These are phyloP conservation scores for Colletotrichum magnum DNA, from an alignment of 2,329 filamentous ascomycete species.

Conservation along the genomic window DNA sequence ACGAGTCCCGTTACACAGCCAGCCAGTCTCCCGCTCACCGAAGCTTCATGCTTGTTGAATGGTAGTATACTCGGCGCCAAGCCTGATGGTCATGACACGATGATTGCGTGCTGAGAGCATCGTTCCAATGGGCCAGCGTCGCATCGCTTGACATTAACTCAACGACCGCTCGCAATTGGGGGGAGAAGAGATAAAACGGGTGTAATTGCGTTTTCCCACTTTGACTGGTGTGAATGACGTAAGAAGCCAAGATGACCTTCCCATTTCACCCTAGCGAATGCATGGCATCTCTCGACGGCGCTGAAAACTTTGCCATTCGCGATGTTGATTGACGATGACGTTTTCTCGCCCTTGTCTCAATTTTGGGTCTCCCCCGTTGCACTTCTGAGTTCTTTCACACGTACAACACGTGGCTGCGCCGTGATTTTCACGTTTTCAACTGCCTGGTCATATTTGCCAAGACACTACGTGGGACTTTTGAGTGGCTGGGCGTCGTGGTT, in stretches of 20 bases:
- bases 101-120: constrained; percentile 21
- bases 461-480: not conserved
- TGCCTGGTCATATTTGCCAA: not conserved
- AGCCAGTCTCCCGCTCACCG: not conserved
- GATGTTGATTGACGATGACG: constrained; percentile 21
- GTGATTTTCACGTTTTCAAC: not conserved
- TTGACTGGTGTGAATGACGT: constrained; percentile 20
- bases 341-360: not conserved
- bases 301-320: not conserved
- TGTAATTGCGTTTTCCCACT: not conserved
- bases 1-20: not conserved
- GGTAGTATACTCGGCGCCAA: constrained; percentile 16
- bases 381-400: not conserved
- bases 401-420: not conserved
- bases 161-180: not conserved
- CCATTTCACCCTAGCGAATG: constrained; percentile 30
- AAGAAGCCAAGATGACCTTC: constrained; percentile 18
- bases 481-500: not conserved
- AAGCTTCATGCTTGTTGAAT: not conserved
- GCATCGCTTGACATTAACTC: not conserved
- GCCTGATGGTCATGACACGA: not conserved
- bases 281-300: constrained; percentile 21
- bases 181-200: constrained; percentile 1
- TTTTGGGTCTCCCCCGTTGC: not conserved
- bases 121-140: not conserved